Evolutionary conservation across 2,329 filamentous ascomycete species (phyloP).

Genomic region (Aureobasidium pullulans): DNA sequence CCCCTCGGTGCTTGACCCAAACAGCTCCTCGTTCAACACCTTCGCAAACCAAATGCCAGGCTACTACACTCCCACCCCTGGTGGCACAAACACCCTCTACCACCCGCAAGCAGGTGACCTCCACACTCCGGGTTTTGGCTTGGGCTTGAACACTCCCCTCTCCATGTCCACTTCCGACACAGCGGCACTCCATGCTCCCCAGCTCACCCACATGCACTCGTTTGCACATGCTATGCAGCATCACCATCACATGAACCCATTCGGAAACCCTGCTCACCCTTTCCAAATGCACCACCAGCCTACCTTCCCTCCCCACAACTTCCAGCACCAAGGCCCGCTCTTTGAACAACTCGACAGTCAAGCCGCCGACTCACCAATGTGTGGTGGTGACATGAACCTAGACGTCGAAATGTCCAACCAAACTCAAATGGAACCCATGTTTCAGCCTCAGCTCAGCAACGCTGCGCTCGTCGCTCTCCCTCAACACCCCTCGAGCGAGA

Average conservation of each 20-base stretch:
- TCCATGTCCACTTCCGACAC: constrained; percentile 69
- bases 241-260: constrained; percentile 54
- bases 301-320: constrained; percentile 69
- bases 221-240: constrained; percentile 54
- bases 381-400: constrained; percentile 42
- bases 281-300: constrained; percentile 52
- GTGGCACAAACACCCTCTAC: constrained; percentile 71
- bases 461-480: constrained; percentile 38
- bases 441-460: constrained; percentile 42
- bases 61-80: constrained; percentile 84
- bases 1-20: constrained; percentile 79
- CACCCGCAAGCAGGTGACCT: constrained; percentile 71
- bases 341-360: constrained; percentile 70
- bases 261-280: constrained; percentile 29
- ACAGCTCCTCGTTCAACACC: constrained; percentile 69
- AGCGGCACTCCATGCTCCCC: constrained; percentile 49
- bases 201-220: constrained; percentile 54
- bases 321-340: constrained; percentile 72
- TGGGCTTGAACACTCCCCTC: constrained; percentile 67
- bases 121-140: constrained; percentile 69
- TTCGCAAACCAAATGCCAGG: constrained; percentile 74
- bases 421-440: constrained; percentile 50
- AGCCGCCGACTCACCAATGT: constrained; percentile 54
- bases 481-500: constrained; percentile 37
- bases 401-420: constrained; percentile 56